Base-by-base conservation (phyloP, 768 basidiomycete species). In the Mycena kentingensis region DNA sequence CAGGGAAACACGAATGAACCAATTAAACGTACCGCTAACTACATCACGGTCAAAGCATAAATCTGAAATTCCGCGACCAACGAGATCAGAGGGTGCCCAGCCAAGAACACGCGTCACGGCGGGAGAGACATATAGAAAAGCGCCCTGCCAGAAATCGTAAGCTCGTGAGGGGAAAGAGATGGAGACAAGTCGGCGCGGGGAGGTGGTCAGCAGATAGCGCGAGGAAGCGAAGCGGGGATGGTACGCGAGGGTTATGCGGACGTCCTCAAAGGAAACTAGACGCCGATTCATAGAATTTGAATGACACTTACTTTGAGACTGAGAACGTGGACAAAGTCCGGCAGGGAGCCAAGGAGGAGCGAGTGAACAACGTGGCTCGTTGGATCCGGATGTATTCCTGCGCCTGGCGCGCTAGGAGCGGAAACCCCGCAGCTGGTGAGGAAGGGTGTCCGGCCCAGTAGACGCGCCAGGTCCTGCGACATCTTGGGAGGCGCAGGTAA, bases 41-140 rank as follows among this genome's bases (percentile, higher is more conserved):
- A 94, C 79, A 65, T 99, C 96, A 43, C 89, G 87, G 1, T 87
- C 87, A 66, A 96, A 93, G 54, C 92, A 92, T 55, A 91, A 79
- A 63, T 94, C 91, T 11, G 84, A 74, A 46, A 98, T 78, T 8
- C 81, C 78, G 62, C 81, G 83, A 47, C 91, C 91, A 22, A 91
- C 77, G 49, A 98, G 83, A 52, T 96, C 92, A 27, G 82, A 77
- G 2, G 94, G 85, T 22, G 88, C 83, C 71, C 95, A 97, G 31
- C 95, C 95, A 29, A 98, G 78, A 10, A 93, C 82, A 25, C 80
- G 73, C 11, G 80, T 72, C 18, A 96, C 83, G 22, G 87, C 81
- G 1, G 93, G 93, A 0, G 93, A 90, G 46, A 93, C 90, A 67
- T 97, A 99, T 42, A 96, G 83, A 69, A 98, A 93, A 15, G 81